Percentiles rank a stretch among this genome's conserved stretches.
These are phyloP conservation scores for Geranium brycei DNA, from an alignment of 345 rosid genomes.

Conservation along the genomic window DNA sequence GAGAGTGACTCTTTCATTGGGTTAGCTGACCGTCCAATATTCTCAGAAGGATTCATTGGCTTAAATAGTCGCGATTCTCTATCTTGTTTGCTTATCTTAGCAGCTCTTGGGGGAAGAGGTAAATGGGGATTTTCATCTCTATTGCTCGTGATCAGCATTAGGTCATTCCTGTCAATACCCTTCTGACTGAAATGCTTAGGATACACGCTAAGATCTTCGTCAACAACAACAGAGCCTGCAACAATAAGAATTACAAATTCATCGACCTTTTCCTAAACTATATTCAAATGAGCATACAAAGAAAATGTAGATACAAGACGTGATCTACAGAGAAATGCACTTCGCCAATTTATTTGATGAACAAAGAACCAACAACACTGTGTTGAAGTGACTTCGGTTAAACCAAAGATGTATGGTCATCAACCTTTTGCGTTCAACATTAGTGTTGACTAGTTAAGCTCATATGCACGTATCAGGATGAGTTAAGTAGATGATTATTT, in stretches of 20 bases:
- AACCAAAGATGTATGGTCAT: background rate
- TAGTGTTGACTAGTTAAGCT: background rate
- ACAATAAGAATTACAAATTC: slow-evolving; percentile 5
- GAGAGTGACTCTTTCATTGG: slow-evolving; percentile 30
- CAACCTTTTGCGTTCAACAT: too few species aligned
- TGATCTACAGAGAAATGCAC: too few species aligned
- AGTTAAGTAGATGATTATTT: background rate
- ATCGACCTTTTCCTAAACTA: background rate
- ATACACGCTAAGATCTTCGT: slow-evolving; percentile 43
- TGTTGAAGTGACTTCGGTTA: background rate
- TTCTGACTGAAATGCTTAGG: slow-evolving; percentile 32
- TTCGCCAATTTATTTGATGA: too few species aligned
- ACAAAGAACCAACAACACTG: background rate
- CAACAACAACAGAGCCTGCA: slow-evolving; percentile 16
- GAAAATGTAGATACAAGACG: too few species aligned
- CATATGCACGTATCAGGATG: background rate
- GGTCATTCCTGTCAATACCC: slow-evolving; percentile 37
- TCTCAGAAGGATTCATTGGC: slow-evolving; percentile 29
- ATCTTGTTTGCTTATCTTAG: slow-evolving; percentile 24
- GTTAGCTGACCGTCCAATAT: slow-evolving; percentile 25
- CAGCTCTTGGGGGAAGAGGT: slow-evolving; percentile 24
- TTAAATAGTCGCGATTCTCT: slow-evolving; percentile 24
- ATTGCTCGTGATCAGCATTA: slow-evolving; percentile 27
- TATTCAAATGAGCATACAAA: too few species aligned
- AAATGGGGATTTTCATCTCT: slow-evolving; percentile 29